Evolutionary conservation across 768 basidiomycete genomes (phyloP), one percentile per base, ranked within the genome.

Genomic region (Chlorophyllum brunneum): DNA sequence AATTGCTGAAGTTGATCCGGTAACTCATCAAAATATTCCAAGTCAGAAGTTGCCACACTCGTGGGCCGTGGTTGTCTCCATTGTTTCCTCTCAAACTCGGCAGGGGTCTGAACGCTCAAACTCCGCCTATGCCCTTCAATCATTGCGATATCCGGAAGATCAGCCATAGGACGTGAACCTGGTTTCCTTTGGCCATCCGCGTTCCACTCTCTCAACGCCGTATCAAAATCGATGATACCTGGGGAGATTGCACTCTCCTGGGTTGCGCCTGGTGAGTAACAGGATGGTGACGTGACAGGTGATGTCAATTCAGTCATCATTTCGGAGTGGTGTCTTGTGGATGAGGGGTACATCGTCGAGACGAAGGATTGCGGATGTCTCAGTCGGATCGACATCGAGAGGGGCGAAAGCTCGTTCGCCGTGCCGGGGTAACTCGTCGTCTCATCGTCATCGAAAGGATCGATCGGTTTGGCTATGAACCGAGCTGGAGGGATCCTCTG

Each of bases 141-240:
- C 30, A 45, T 45, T 29, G n/a, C 36, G 7, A 48, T 34, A 13
- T 2, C 33, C 18, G 40, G 34, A n/a, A 51, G 40, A 42, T 44
- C 36, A 0, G 40, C 29, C 31, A 34, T 51, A 4, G 40, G 33
- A 9, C 31, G 34, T 16, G 18, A 5, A 6, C 42, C 20, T 27
- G 30, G 5, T 11, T 27, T 51, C 15, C 44, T 26, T 13, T 37
- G 30, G 13, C 30, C 43, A 16, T 5, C 40, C 13, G 38, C 36
- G 20, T 57, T 56, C 37, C 58, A 44, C 9, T 37, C 53, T 4
- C 57, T 57, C 13, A 54, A 45, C 1, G 62, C 58, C 3, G 57
- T 63, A 13, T 50, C 48, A 23, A 48, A 30, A 22, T 59, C 54
- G 5, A 54, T 33, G 4, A 52, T 43, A 15, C 40, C 48, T 26